Evolutionary conservation across 805 yeast genomes (phyloP).

Genomic region (Saturnispora kantuleensis): DNA sequence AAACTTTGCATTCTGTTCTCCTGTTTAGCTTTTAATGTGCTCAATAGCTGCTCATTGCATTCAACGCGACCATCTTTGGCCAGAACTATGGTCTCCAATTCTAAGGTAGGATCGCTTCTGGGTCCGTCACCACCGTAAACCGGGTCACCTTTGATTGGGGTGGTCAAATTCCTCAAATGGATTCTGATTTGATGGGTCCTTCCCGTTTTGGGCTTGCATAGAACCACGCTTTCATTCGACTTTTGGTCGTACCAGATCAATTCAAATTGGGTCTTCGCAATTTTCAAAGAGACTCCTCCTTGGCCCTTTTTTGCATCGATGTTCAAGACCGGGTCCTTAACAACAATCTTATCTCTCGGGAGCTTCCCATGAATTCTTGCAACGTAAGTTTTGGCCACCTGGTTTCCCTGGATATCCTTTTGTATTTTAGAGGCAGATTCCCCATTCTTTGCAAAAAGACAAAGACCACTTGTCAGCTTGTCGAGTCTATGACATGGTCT

Average conservation of each 20-base stretch:
- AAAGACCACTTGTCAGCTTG: slow-evolving; percentile 43
- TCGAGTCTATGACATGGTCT: slow-evolving; percentile 43
- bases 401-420: slow-evolving; percentile 24
- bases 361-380: slow-evolving; percentile 37
- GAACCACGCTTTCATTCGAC: slow-evolving; percentile 33
- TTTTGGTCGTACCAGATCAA: slow-evolving; percentile 23
- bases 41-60: slow-evolving; percentile 1
- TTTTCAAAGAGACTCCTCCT: slow-evolving; percentile 18
- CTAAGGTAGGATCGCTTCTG: slow-evolving; percentile 8
- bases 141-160: slow-evolving; percentile 29
- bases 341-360: slow-evolving; percentile 23
- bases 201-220: slow-evolving; percentile 43
- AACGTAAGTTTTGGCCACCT: slow-evolving; percentile 33
- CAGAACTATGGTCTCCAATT: not conserved
- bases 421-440: slow-evolving; percentile 27
- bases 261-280: slow-evolving; percentile 17
- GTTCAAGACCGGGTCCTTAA: slow-evolving; percentile 31
- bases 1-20: slow-evolving; percentile 6
- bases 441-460: slow-evolving; percentile 34
- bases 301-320: slow-evolving; percentile 24
- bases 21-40: not conserved
- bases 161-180: slow-evolving; percentile 38
- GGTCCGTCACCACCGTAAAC: slow-evolving; percentile 16
- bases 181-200: slow-evolving; percentile 50
- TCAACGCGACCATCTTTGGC: not conserved